Evolutionary conservation across 2,329 filamentous ascomycete genomes (phyloP).

Genomic region (Akanthomyces muscarius): DNA sequence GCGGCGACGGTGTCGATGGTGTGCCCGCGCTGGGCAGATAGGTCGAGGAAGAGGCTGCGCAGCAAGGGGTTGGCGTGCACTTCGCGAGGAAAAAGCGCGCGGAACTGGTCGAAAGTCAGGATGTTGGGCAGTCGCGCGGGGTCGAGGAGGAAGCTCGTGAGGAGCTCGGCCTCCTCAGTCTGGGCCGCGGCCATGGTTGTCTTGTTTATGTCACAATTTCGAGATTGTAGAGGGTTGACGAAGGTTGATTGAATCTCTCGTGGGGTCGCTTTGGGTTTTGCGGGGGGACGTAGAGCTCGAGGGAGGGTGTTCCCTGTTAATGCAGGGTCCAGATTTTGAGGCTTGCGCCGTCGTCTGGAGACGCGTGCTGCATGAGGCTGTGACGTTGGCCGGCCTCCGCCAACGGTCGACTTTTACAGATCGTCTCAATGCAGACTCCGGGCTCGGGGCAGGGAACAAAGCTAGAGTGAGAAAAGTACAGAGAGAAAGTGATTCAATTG

Average conservation of each 20-base stretch:
- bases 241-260: too few species aligned
- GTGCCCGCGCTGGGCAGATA: constrained; percentile 68
- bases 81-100: constrained; percentile 67
- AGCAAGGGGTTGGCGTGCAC: constrained; percentile 64
- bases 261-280: too few species aligned
- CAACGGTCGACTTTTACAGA: not conserved
- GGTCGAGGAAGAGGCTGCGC: constrained; percentile 69
- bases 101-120: constrained; percentile 71
- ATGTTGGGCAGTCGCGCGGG: constrained; percentile 71
- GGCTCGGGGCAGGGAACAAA: not conserved
- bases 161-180: constrained; percentile 66
- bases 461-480: not conserved
- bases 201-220: too few species aligned
- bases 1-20: constrained; percentile 63
- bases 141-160: constrained; percentile 72
- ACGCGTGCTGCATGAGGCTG: not conserved
- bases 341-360: not conserved
- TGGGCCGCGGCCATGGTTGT: constrained; percentile 47
- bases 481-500: not conserved
- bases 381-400: not conserved
- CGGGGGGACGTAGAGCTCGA: not conserved
- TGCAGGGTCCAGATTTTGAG: not conserved
- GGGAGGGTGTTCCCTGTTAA: not conserved
- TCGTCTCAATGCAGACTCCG: too few species aligned
- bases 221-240: too few species aligned